Evolutionary conservation across 495 filamentous ascomycete genomes (phyloP).

Genomic region (Neurospora africana): DNA sequence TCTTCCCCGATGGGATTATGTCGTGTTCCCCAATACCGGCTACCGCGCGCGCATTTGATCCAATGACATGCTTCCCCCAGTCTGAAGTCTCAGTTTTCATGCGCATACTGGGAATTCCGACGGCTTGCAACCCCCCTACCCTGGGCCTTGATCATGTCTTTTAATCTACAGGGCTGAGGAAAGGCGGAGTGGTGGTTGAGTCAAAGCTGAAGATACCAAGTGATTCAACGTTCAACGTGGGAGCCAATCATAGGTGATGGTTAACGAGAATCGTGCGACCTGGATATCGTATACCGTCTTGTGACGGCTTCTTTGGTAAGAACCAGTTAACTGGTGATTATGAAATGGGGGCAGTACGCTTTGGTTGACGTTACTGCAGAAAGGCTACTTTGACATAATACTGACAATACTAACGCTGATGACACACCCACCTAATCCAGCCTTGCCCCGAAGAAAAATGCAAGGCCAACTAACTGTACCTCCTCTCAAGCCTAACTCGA

Average conservation of each 20-base stretch:
- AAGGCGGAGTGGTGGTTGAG: not conserved
- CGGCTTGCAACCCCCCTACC: not conserved
- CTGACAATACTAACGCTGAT: not conserved
- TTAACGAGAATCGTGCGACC: not conserved
- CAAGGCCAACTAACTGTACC: not conserved
- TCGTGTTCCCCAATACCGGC: not conserved
- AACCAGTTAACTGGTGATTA: not conserved
- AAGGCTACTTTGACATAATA: not conserved
- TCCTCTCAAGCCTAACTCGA: not conserved
- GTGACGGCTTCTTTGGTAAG: not conserved
- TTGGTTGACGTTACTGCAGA: not conserved
- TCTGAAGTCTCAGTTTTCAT: not conserved
- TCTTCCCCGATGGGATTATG: not conserved
- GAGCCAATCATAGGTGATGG: not conserved
- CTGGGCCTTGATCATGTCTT: not conserved
- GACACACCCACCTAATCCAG: not conserved
- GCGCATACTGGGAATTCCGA: not conserved
- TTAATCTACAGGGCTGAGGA: not conserved
- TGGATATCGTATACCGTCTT: not conserved
- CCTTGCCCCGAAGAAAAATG: not conserved
- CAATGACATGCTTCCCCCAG: not conserved
- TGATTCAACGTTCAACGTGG: not conserved
- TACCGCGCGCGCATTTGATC: not conserved
- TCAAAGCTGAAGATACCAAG: not conserved
- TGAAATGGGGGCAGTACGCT: not conserved